A percentile compares a stretch with the other conserved stretches of the same genome.
Evolutionary conservation across 768 basidiomycete species (phyloP).

Genomic region (Leccinum arenicola): DNA sequence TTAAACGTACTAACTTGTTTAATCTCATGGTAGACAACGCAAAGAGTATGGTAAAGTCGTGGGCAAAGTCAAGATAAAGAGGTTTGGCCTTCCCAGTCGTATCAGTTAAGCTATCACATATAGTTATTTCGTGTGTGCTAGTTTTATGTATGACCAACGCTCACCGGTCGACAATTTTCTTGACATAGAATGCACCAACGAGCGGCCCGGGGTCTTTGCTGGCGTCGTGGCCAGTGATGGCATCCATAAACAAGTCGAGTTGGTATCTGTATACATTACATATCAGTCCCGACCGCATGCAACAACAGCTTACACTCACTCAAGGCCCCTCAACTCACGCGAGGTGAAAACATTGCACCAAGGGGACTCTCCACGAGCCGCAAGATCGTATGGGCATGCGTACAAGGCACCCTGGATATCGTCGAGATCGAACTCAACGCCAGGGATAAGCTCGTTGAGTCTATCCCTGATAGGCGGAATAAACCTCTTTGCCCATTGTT

Average conservation of each 20-base stretch:
- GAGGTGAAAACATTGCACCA: slow-evolving; percentile 40
- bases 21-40: slow-evolving; percentile 37
- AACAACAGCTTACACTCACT: slow-evolving; percentile 25
- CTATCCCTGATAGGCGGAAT: slow-evolving; percentile 36
- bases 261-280: slow-evolving; percentile 30
- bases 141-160: not conserved
- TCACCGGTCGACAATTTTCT: slow-evolving; percentile 38
- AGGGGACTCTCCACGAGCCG: slow-evolving; percentile 33
- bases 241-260: slow-evolving; percentile 34
- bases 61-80: slow-evolving; percentile 42
- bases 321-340: slow-evolving; percentile 34
- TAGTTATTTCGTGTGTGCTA: not conserved
- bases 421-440: slow-evolving; percentile 27
- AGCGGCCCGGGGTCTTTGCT: slow-evolving; percentile 31
- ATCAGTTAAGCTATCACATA: slow-evolving; percentile 30
- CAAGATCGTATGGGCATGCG: slow-evolving; percentile 42
- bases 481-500: slow-evolving; percentile 34
- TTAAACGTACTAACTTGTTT: slow-evolving; percentile 28
- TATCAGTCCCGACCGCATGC: not conserved
- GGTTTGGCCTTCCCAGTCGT: slow-evolving; percentile 26
- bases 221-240: slow-evolving; percentile 31
- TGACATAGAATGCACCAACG: slow-evolving; percentile 37
- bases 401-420: slow-evolving; percentile 39
- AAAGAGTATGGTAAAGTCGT: slow-evolving; percentile 38
- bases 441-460: slow-evolving; percentile 35